phyloP scores from a whole-genome alignment of 352 stramenopile genomes.

The Pythium volutum region DNA sequence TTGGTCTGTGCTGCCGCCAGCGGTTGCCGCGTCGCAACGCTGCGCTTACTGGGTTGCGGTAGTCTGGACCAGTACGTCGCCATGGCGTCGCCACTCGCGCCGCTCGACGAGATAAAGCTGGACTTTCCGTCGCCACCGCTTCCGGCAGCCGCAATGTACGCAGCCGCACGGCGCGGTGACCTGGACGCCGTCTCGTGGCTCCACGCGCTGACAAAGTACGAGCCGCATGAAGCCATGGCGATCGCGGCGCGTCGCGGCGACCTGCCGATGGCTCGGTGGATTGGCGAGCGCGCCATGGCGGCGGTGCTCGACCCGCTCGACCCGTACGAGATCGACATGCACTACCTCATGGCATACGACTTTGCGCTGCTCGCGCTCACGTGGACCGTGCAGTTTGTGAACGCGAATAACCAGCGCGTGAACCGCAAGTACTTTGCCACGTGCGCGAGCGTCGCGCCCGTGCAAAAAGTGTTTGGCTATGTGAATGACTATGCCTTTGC shows the following conservation, averaged over 20 bases:
- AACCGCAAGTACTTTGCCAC: slow-evolving; percentile 17
- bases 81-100: not conserved
- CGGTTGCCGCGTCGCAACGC: slow-evolving; percentile 6
- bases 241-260: slow-evolving; percentile 29
- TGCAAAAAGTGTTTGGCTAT: slow-evolving; percentile 8
- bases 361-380: not conserved
- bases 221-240: slow-evolving; percentile 41
- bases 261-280: slow-evolving; percentile 38
- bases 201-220: slow-evolving; percentile 30
- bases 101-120: not conserved
- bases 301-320: not conserved
- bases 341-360: slow-evolving; percentile 1
- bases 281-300: slow-evolving; percentile 15
- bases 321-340: slow-evolving; percentile 7
- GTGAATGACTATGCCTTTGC: not conserved
- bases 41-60: slow-evolving; percentile 1
- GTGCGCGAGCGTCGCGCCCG: not conserved
- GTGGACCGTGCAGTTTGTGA: slow-evolving; percentile 16
- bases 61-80: slow-evolving; percentile 3
- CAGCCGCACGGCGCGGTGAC: slow-evolving; percentile 34
- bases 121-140: slow-evolving; percentile 9
- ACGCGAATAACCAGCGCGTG: slow-evolving; percentile 13
- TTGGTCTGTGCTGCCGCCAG: slow-evolving; percentile 3
- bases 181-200: slow-evolving; percentile 39
- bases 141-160: slow-evolving; percentile 37